A percentile compares a stretch with the other conserved stretches of the same genome.
phyloP scores from a whole-genome alignment of 2,329 filamentous ascomycete genomes.

The Cladophialophora chaetospira region DNA sequence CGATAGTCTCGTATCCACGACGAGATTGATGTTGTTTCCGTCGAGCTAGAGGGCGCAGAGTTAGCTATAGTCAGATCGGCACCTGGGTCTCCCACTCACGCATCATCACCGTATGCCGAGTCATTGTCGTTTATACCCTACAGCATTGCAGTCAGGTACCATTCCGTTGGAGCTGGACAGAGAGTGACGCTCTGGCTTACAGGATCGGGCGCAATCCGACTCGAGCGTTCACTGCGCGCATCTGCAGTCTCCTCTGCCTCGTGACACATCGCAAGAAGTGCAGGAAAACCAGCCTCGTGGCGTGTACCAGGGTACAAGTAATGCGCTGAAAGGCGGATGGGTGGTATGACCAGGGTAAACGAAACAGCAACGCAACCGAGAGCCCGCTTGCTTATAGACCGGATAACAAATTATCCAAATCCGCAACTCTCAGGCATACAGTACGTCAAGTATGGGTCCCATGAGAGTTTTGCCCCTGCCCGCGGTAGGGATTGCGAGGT shows the following conservation, averaged over 20 bases:
- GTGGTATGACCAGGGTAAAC: background rate
- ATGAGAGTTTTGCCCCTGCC: background rate
- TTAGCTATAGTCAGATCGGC: background rate
- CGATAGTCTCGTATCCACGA: conserved; percentile 27
- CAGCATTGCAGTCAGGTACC: background rate
- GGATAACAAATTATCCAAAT: background rate
- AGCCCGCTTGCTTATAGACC: background rate
- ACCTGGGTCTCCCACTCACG: conserved; percentile 1
- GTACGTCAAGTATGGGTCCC: background rate
- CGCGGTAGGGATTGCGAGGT: background rate
- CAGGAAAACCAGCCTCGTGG: background rate
- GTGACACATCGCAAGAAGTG: background rate
- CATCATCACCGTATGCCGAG: conserved; percentile 27
- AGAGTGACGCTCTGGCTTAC: background rate
- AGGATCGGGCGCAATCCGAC: conserved; percentile 7
- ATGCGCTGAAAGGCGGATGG: background rate
- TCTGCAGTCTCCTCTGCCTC: conserved; percentile 3
- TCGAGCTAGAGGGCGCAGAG: conserved; percentile 9
- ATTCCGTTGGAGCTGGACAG: background rate
- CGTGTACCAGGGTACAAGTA: background rate
- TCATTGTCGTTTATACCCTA: conserved; percentile 21
- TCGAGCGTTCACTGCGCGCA: conserved; percentile 4
- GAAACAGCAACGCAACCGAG: background rate
- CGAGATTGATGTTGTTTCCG: conserved; percentile 24
- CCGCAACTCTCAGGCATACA: background rate